Evolutionary conservation across 1,284 basidiomycete genomes (phyloP).

Genomic region (Papiliotrema terrestris): DNA sequence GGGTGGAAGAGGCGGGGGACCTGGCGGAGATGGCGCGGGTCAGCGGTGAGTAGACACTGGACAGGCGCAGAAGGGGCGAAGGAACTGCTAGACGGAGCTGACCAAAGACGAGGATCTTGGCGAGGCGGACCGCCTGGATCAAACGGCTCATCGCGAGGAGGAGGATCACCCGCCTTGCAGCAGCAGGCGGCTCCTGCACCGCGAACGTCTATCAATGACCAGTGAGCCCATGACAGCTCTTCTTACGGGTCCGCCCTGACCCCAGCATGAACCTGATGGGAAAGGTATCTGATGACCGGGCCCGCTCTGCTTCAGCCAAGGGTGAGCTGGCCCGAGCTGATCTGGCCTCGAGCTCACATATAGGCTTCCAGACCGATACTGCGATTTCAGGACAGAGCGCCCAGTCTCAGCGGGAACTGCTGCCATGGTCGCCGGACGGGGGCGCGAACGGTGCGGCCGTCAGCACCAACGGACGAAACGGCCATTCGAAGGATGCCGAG

Average conservation of each 20-base stretch:
- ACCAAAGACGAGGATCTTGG: constrained; percentile 36
- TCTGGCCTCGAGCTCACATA: neutral
- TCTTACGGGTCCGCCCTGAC: neutral
- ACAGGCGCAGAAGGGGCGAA: neutral
- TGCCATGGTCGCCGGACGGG: constrained; percentile 65
- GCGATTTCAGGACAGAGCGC: constrained; percentile 64
- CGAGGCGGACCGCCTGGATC: constrained; percentile 37
- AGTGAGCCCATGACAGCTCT: constrained; percentile 17
- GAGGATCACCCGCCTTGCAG: constrained; percentile 14
- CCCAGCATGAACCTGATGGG: constrained; percentile 5
- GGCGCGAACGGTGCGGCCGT: constrained; percentile 25
- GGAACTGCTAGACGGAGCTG: neutral
- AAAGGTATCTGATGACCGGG: constrained; percentile 5
- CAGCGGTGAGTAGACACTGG: neutral
- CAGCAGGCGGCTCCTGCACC: constrained; percentile 6
- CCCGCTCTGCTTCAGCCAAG: constrained; percentile 4
- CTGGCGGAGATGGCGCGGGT: constrained; percentile 10
- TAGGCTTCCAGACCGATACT: constrained; percentile 82
- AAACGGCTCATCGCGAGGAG: constrained; percentile 19
- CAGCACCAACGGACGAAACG: constrained; percentile 18
- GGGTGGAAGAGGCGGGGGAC: constrained; percentile 15
- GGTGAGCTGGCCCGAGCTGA: constrained; percentile 5
- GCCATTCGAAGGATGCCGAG: constrained; percentile 28
- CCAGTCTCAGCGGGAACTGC: constrained; percentile 66
- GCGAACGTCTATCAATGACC: constrained; percentile 32